Evolutionary conservation across 2,329 filamentous ascomycete species (phyloP).

Genomic region (Colletotrichum sp.): DNA sequence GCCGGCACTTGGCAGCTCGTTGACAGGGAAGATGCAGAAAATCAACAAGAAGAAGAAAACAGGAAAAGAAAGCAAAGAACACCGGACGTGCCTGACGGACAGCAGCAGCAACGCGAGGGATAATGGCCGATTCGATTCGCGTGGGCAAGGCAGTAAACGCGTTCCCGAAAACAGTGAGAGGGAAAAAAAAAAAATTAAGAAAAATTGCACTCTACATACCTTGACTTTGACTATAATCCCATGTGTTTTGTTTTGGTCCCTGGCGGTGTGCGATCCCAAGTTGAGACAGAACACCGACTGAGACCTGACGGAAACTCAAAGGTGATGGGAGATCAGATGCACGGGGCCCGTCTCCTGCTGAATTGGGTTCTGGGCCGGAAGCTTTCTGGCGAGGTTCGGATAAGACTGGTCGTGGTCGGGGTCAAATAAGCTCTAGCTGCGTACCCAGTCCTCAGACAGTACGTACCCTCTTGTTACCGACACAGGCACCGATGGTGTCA

Average conservation of each 20-base stretch:
- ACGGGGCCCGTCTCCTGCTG: background rate
- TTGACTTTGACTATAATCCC: background rate
- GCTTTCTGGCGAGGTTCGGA: background rate
- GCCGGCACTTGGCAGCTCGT: constrained; percentile 21
- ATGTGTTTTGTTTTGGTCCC: background rate
- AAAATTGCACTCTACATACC: background rate
- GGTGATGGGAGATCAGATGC: constrained; percentile 3
- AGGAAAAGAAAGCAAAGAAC: background rate
- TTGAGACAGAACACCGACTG: background rate
- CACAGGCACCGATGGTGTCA: background rate
- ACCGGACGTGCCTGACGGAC: background rate
- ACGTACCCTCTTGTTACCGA: background rate
- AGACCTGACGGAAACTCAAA: constrained; percentile 4
- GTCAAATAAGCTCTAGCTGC: background rate
- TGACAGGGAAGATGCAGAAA: constrained; percentile 1
- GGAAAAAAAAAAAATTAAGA: background rate
- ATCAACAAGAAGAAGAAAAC: background rate
- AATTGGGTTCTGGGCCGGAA: background rate
- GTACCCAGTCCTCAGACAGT: background rate
- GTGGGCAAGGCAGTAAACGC: background rate
- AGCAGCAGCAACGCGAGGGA: background rate
- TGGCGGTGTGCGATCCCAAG: background rate
- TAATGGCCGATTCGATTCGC: background rate
- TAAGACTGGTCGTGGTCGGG: background rate
- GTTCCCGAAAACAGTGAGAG: background rate